Evolutionary conservation across 2,329 filamentous ascomycete genomes (phyloP).

Genomic region (Fusarium drepaniforme): DNA sequence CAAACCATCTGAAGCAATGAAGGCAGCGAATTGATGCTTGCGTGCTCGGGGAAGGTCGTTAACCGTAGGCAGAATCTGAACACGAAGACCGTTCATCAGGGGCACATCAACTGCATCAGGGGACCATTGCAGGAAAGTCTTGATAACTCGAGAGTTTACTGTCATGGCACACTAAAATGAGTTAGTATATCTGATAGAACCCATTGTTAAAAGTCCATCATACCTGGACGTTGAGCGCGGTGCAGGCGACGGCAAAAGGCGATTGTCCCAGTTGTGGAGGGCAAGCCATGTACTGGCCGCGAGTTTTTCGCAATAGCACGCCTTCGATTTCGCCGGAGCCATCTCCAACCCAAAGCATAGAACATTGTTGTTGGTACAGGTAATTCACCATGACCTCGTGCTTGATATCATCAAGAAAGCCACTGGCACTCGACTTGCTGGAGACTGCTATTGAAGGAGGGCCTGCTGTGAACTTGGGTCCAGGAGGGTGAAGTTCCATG

Average conservation of each 20-base stretch:
- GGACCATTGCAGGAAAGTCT: slow-evolving; percentile 80
- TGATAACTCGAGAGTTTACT: slow-evolving; percentile 83
- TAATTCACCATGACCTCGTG: slow-evolving; percentile 89
- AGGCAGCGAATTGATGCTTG: slow-evolving; percentile 85
- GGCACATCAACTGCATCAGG: slow-evolving; percentile 81
- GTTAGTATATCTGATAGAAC: background rate
- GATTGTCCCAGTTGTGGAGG: slow-evolving; percentile 74
- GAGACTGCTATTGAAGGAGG: slow-evolving; percentile 67
- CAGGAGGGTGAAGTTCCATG: slow-evolving; percentile 62
- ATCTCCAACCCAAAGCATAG: slow-evolving; percentile 79
- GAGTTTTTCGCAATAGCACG: slow-evolving; percentile 76
- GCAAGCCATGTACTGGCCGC: slow-evolving; percentile 79
- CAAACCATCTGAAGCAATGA: slow-evolving; percentile 77
- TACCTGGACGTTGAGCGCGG: slow-evolving; percentile 79
- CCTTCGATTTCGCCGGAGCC: slow-evolving; percentile 77
- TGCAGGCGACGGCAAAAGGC: slow-evolving; percentile 72
- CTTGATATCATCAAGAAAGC: slow-evolving; percentile 78
- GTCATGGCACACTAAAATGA: slow-evolving; percentile 77
- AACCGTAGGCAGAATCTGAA: slow-evolving; percentile 80
- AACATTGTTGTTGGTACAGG: slow-evolving; percentile 83
- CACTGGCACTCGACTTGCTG: slow-evolving; percentile 55
- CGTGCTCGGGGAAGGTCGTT: slow-evolving; percentile 77
- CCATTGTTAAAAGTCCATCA: slow-evolving; percentile 31
- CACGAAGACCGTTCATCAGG: slow-evolving; percentile 79
- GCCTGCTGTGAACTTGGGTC: slow-evolving; percentile 62